Evolutionary conservation across 1,284 basidiomycete species (phyloP).

Genomic region (Xerocomus amazonicus): DNA sequence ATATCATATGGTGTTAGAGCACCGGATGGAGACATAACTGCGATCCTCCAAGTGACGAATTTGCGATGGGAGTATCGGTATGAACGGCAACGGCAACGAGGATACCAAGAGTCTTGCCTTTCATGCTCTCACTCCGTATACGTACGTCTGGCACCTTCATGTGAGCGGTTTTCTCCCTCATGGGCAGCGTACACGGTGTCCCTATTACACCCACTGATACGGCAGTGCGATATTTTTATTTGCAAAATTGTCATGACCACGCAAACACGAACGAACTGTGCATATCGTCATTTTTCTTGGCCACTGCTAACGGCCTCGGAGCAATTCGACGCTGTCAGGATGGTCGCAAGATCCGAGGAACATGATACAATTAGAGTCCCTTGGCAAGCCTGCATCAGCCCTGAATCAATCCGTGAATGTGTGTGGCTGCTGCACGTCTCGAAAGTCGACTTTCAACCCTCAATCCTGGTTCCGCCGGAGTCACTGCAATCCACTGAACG

Average conservation of each 20-base stretch:
- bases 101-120: not conserved
- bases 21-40: not conserved
- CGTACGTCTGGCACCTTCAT: constrained; percentile 2
- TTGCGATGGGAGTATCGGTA: constrained; percentile 2
- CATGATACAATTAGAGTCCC: not conserved
- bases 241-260: not conserved
- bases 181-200: not conserved
- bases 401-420: not conserved
- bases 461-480: not conserved
- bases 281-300: too few relatives aligned
- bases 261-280: not conserved
- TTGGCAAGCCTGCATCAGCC: not conserved
- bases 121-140: not conserved
- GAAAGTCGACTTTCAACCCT: not conserved
- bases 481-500: not conserved
- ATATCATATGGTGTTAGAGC: constrained; percentile 1
- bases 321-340: not conserved
- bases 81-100: not conserved
- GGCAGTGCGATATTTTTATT: not conserved
- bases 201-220: not conserved
- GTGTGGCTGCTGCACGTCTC: not conserved
- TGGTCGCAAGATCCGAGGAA: not conserved
- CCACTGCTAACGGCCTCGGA: too few relatives aligned
- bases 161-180: not conserved
- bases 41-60: not conserved